Conservation (phyloP, 2,329 filamentous ascomycete genomes). For the Colletotrichum tabaci region DNA sequence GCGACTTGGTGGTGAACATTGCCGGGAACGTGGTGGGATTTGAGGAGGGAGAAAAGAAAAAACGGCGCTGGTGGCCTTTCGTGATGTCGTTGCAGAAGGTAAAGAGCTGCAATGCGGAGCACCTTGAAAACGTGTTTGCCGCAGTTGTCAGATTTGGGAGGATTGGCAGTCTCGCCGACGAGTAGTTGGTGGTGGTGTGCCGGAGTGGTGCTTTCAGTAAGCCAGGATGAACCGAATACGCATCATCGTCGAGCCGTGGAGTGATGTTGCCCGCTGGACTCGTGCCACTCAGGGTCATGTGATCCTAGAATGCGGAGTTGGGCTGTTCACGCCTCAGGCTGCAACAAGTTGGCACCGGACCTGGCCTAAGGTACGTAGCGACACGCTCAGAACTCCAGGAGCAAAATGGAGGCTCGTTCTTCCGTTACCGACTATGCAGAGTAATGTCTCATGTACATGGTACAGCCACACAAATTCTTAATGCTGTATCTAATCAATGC, state of each 20-base stretch:
- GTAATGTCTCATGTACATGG: not conserved
- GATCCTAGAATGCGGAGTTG: slow-evolving; percentile 16
- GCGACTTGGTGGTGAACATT: slow-evolving; percentile 55
- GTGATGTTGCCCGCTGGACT: slow-evolving; percentile 24
- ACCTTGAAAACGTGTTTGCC: not conserved
- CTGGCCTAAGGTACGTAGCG: slow-evolving; percentile 9
- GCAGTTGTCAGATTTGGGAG: not conserved
- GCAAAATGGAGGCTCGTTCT: not conserved
- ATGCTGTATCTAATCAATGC: not conserved
- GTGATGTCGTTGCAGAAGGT: too few relatives aligned
- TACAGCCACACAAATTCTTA: not conserved
- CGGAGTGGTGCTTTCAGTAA: slow-evolving; percentile 1
- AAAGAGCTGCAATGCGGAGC: not conserved
- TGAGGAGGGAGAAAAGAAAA: not conserved
- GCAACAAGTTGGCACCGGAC: too few relatives aligned
- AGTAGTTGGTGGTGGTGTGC: not conserved
- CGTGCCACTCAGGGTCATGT: slow-evolving; percentile 36
- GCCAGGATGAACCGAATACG: not conserved
- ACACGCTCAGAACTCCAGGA: not conserved
- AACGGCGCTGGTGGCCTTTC: slow-evolving; percentile 17
- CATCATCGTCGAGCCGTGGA: slow-evolving; percentile 28
- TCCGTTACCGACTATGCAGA: not conserved
- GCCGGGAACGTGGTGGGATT: slow-evolving; percentile 21
- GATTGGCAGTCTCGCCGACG: not conserved
- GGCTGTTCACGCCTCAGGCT: not conserved